Percentiles rank a stretch among this genome's conserved stretches.
phyloP scores from a whole-genome alignment of 345 rosid species.

The Arabidopsis arenosa region DNA sequence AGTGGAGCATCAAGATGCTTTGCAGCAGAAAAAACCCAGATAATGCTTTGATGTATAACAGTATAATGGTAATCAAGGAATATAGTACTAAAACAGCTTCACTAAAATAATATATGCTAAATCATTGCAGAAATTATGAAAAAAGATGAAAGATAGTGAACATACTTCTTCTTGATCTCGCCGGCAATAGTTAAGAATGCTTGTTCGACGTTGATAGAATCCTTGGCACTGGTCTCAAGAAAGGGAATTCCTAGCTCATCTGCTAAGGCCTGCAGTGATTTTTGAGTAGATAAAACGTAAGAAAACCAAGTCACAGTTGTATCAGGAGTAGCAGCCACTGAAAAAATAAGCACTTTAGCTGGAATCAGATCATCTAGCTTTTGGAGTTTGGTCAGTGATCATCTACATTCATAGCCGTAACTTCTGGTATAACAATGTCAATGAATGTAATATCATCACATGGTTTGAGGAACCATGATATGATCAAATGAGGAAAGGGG shows the following conservation, averaged over 20 bases:
- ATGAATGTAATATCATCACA: background rate
- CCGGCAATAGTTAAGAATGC: conserved; percentile 87
- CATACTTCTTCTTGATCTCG: conserved; percentile 77
- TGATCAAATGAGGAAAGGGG: conserved; percentile 19
- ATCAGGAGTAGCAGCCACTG: background rate
- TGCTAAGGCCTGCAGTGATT: conserved; percentile 65
- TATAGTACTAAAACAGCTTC: conserved; percentile 7
- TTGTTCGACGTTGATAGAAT: conserved; percentile 76
- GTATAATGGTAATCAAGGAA: conserved; percentile 4
- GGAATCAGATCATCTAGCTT: background rate
- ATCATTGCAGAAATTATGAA: background rate
- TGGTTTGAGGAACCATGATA: background rate
- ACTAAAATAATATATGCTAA: background rate
- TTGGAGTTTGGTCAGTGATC: conserved; percentile 1
- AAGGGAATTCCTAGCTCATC: conserved; percentile 83
- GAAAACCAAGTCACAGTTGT: conserved; percentile 15
- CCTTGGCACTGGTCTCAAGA: conserved; percentile 91
- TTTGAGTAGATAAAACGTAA: conserved; percentile 29
- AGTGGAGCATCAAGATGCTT: too few relatives aligned
- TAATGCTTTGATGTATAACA: conserved; percentile 7
- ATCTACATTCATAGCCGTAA: background rate
- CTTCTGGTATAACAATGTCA: conserved; percentile 4
- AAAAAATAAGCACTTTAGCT: background rate
- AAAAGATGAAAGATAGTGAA: conserved; percentile 27
- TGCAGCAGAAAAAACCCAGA: conserved; percentile 1